Base-by-base conservation (phyloP, 106 monocot genomes). In the Triglochin maritima region DNA sequence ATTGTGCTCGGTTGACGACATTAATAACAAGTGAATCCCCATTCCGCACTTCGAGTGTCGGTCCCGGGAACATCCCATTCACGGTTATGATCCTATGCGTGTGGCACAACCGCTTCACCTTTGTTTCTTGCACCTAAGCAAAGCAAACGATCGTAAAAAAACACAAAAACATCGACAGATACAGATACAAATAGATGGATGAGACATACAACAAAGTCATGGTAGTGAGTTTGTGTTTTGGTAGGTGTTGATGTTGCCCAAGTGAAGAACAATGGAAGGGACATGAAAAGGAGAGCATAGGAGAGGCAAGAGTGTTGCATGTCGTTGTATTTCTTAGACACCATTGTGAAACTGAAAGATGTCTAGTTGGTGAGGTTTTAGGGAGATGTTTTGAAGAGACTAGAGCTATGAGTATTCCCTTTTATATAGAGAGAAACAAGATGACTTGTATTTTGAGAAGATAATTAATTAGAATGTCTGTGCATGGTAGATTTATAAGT, bases 71-170 rank as follows among this genome's bases (percentile, higher is more conserved):
- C 68, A 78, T 78, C 10, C 81, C 87, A n/a, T 87, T 87, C 60
- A 87, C 81, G 2, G 87, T 87, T 8, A 87, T 84, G 55, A 79
- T 81, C 4, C 14, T 69, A 64, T 60, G 74, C 2, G 57, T 79
- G 51, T 68, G 70, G 83, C 87, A 87, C 79, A 87, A 79, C 87
- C 81, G 84, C 84, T 84, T 81, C 87, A 87, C 83, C 56, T 68
- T 69, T 52, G 78, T 87, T 15, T 65, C 84, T 76, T 84, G 59
- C 12, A 87, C 67, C 87, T 87, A 50, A 50, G 45, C 4, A 60
- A 3, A 29, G 0, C 11, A 8, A 52, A 0, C 11, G 2, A 46
- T 11, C 50, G 9, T 44, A 5, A 15, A 49, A 29, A 12, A 10
- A 57, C 12, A 41, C n/a, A 8, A 9, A 7, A 13, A 56, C 44